Conservation (phyloP, 139 green algal genomes). For the Chlamydomonas urium region DNA sequence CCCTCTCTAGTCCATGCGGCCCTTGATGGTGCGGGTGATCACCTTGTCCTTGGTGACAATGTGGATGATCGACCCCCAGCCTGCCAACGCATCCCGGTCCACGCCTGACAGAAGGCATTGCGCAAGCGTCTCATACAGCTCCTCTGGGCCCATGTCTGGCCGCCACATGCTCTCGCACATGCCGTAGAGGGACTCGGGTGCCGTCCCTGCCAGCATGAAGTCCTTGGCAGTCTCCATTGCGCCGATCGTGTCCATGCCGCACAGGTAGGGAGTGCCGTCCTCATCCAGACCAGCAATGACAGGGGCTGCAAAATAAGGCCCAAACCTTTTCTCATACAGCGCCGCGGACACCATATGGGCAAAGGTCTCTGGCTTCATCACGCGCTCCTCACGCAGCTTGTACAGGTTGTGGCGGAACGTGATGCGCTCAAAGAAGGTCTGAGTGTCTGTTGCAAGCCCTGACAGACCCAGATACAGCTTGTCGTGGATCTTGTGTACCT, state of each 20-base stretch:
- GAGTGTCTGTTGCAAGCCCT: conserved; percentile 87
- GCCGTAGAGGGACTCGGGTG: conserved; percentile 88
- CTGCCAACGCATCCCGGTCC: conserved; percentile 90
- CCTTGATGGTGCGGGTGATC: conserved; percentile 78
- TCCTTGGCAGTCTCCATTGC: conserved; percentile 81
- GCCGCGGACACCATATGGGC: conserved; percentile 83
- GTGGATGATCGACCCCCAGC: conserved; percentile 93
- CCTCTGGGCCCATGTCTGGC: conserved; percentile 87
- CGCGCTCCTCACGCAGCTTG: conserved; percentile 92
- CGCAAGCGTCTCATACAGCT: conserved; percentile 94
- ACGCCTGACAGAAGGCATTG: conserved; percentile 89
- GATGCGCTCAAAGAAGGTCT: conserved; percentile 85
- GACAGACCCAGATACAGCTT: conserved; percentile 89
- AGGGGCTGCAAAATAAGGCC: conserved; percentile 91
- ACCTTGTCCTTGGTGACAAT: conserved; percentile 89
- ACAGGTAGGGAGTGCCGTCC: conserved; percentile 88
- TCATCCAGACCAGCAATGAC: conserved; percentile 92
- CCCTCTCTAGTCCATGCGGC: conserved; percentile 87
- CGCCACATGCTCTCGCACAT: conserved; percentile 95
- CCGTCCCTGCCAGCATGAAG: conserved; percentile 89
- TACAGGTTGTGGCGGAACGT: conserved; percentile 97
- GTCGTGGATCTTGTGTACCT: conserved; percentile 92
- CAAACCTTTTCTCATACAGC: conserved; percentile 95
- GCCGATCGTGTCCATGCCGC: conserved; percentile 62
- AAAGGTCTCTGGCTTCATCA: conserved; percentile 92